Percentiles rank a stretch among this genome's conserved stretches.
Conservation (phyloP, 768 basidiomycete genomes). For the Psilocybe cyanescens region DNA sequence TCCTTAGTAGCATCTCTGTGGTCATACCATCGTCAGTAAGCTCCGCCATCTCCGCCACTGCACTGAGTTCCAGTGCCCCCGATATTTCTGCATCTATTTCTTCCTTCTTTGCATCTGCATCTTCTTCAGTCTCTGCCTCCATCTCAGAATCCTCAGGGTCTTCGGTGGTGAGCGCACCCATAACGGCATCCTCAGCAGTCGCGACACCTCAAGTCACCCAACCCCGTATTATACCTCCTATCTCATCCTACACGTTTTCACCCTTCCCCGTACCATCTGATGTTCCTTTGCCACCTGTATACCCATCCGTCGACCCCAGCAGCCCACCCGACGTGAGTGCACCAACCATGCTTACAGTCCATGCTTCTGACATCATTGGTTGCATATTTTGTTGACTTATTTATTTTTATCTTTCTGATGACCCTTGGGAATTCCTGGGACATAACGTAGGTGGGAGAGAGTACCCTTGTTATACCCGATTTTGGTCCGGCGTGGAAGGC, state of each 20-base stretch:
- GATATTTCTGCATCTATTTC: neutral
- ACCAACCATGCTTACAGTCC: neutral
- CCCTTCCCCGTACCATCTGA: slow-evolving; percentile 67
- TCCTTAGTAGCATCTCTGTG: neutral
- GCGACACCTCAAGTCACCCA: slow-evolving; percentile 5
- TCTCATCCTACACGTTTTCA: slow-evolving; percentile 39
- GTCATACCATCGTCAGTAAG: neutral
- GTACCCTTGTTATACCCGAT: slow-evolving; percentile 42
- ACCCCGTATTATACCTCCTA: slow-evolving; percentile 10
- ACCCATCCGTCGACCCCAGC: slow-evolving; percentile 56
- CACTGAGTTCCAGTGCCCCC: neutral
- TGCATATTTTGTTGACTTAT: slow-evolving; percentile 6
- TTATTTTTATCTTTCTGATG: neutral
- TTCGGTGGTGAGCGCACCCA: neutral
- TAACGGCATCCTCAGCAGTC: neutral
- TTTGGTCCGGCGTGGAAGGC: slow-evolving; percentile 59
- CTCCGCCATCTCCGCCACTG: neutral
- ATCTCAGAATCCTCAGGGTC: neutral
- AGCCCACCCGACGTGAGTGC: slow-evolving; percentile 45
- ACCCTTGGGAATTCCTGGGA: neutral
- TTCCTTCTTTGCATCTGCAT: neutral
- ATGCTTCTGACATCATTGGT: slow-evolving; percentile 13
- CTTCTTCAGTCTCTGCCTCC: slow-evolving; percentile 1
- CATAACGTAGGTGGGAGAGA: slow-evolving; percentile 30
- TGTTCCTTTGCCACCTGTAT: slow-evolving; percentile 53